Base-by-base conservation (phyloP, 2,329 filamentous ascomycete species). In the Monilinia polystroma region DNA sequence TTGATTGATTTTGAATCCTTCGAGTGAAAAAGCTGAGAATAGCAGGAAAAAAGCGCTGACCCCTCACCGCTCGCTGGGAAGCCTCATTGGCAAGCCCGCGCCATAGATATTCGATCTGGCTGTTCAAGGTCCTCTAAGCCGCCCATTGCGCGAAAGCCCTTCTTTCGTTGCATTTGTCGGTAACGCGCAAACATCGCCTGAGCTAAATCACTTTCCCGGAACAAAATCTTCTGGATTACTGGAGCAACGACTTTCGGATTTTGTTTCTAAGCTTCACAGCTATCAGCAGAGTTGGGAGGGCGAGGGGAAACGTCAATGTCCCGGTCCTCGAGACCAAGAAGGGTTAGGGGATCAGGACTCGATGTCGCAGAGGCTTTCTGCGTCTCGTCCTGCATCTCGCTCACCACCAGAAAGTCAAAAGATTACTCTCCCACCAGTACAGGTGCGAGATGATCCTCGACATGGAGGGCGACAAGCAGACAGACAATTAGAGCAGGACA, bases 281-380 rank as follows among this genome's bases (percentile, higher is more conserved):
- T 76, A 74, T 67, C 75, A 76, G 70, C 71, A 76, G 71, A 75
- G 71, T 72, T 75, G 74, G 75, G 73, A 77, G 70, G 74, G 69
- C 62, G 75, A 73, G 73, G 74, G 72, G 67, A 73, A 75, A 74
- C 73, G 81, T 86, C 85, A 82, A 88, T 88, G 85, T 84, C 78
- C 81, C 78, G 81, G 80, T 80, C 80, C 78, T 79, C 78, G 78
- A 78, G 81, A 79, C 79, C 78, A 79, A 76, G 79, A 78, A 78
- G 77, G 79, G 77, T 80, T 78, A 82, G 83, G 84, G 81, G 84
- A 85, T 79, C 81, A 82, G 83, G 80, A 80, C 81, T 83, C 84
- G 81, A 88, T 88, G 86, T 87, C 85, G 80, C 84, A 86, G 81
- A 83, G 81, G 80, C 82, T 81, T 75, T 78, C 82, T 82, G 81